A percentile compares a stretch with the other conserved stretches of the same genome.
Evolutionary conservation across 75 land plant species (phyloP).

Genomic region (Sequoiadendron giganteum): DNA sequence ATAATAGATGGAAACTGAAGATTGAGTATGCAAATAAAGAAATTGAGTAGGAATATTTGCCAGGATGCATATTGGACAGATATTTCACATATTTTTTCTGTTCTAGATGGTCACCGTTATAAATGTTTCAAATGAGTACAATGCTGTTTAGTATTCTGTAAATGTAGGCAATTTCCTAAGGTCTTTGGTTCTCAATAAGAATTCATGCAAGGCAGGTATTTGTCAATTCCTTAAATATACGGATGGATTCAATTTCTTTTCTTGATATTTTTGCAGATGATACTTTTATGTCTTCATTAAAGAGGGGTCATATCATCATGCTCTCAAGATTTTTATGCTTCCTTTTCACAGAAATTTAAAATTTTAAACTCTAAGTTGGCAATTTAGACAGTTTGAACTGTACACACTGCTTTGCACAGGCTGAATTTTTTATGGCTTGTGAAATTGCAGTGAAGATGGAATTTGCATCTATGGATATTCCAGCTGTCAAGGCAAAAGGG

Average conservation of each 20-base stretch:
- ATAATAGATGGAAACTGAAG: neutral
- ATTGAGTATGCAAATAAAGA: neutral
- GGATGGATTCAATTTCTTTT: neutral
- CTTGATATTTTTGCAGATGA: neutral
- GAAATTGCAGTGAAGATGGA: conserved; percentile 65
- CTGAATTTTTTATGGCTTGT: neutral
- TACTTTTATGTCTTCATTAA: neutral
- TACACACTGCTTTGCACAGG: neutral
- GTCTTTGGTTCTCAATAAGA: neutral
- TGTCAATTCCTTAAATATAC: neutral
- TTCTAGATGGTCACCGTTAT: neutral
- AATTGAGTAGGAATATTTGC: neutral
- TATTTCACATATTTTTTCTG: neutral
- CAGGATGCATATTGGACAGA: neutral
- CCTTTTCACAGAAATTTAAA: neutral
- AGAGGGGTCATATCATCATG: neutral
- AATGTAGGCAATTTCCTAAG: neutral
- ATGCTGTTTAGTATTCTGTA: neutral
- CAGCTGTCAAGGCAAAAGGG: conserved; percentile 70
- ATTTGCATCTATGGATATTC: conserved; percentile 66
- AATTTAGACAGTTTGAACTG: neutral
- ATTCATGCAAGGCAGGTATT: neutral
- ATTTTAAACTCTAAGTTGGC: neutral
- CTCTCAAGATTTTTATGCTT: neutral
- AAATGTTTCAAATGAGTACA: neutral